A percentile compares a stretch with the other conserved stretches of the same genome.
Conservation (phyloP, 2,329 filamentous ascomycete genomes). For the Fusarium succisae region DNA sequence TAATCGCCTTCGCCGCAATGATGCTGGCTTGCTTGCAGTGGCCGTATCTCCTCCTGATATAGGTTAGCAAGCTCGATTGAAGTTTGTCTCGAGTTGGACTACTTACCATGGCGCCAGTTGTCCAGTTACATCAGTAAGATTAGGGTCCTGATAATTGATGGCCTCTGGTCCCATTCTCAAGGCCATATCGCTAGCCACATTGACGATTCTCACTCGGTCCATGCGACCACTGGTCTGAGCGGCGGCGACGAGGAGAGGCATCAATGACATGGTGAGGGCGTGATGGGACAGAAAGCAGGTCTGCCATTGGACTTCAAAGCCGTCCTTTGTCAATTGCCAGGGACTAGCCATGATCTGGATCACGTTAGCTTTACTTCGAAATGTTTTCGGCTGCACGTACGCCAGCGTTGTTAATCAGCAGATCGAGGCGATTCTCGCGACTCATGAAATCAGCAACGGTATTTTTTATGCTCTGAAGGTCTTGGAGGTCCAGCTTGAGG, state of each 20-base stretch:
- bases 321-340: constrained; percentile 33
- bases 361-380: not conserved
- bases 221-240: constrained; percentile 10
- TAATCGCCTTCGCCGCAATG: constrained; percentile 29
- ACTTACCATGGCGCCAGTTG: constrained; percentile 28
- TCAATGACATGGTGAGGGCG: constrained; percentile 25
- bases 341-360: constrained; percentile 39
- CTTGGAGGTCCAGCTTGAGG: constrained; percentile 34
- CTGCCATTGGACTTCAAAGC: constrained; percentile 37
- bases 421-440: constrained; percentile 29
- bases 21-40: constrained; percentile 39
- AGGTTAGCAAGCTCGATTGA: not conserved
- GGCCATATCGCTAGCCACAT: constrained; percentile 39
- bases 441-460: constrained; percentile 27
- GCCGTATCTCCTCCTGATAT: constrained; percentile 25
- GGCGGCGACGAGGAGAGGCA: constrained; percentile 25
- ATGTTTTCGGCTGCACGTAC: constrained; percentile 32
- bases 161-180: constrained; percentile 22
- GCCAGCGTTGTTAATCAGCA: constrained; percentile 39
- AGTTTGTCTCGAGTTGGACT: rapidly evolving
- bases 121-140: constrained; percentile 30
- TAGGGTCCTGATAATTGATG: constrained; percentile 38
- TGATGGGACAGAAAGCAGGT: constrained; percentile 36
- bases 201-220: constrained; percentile 36
- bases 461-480: constrained; percentile 30